A percentile compares a stretch with the other conserved stretches of the same genome.
These are phyloP conservation scores for Babesia divergens DNA, from an alignment of 169 alveolate species.

Conservation along the genomic window DNA sequence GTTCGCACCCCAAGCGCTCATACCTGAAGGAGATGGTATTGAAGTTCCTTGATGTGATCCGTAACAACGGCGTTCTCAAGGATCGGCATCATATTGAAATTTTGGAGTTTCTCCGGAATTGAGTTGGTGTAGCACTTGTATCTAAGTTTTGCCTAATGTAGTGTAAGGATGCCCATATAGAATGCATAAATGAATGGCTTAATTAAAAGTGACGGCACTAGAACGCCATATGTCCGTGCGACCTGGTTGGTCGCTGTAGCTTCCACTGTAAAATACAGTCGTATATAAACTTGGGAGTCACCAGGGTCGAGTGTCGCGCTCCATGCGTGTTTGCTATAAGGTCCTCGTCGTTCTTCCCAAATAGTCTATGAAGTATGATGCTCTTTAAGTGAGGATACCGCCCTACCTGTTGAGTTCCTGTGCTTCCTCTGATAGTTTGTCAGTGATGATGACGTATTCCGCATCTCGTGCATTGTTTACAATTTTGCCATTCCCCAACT, in stretches of 20 bases:
- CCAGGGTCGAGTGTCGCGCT: conserved; percentile 66
- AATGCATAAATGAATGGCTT: background rate
- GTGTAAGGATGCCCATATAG: too few relatives aligned
- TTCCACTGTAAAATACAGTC: conserved; percentile 63
- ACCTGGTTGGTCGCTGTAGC: conserved; percentile 56
- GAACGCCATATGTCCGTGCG: conserved; percentile 60
- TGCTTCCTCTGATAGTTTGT: conserved; percentile 51
- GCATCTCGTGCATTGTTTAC: conserved; percentile 69
- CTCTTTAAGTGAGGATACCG: background rate
- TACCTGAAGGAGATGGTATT: conserved; percentile 23
- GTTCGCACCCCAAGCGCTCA: conserved; percentile 10
- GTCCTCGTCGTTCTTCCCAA: conserved; percentile 60
- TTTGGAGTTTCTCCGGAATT: conserved; percentile 17
- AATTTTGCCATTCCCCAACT: conserved; percentile 71
- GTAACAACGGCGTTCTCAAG: conserved; percentile 15
- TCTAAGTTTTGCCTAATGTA: too few relatives aligned
- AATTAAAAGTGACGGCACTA: background rate
- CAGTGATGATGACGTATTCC: conserved; percentile 71
- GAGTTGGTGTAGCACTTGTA: background rate
- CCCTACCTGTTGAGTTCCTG: conserved; percentile 25
- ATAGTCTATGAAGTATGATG: conserved; percentile 1
- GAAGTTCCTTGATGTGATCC: conserved; percentile 10
- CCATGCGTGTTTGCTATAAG: conserved; percentile 60
- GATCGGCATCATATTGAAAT: conserved; percentile 15
- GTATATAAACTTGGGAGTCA: conserved; percentile 64